A percentile compares a stretch with the other conserved stretches of the same genome.
phyloP scores from a whole-genome alignment of 2,329 filamentous ascomycete species.

The Mycosphaerella arachidis region DNA sequence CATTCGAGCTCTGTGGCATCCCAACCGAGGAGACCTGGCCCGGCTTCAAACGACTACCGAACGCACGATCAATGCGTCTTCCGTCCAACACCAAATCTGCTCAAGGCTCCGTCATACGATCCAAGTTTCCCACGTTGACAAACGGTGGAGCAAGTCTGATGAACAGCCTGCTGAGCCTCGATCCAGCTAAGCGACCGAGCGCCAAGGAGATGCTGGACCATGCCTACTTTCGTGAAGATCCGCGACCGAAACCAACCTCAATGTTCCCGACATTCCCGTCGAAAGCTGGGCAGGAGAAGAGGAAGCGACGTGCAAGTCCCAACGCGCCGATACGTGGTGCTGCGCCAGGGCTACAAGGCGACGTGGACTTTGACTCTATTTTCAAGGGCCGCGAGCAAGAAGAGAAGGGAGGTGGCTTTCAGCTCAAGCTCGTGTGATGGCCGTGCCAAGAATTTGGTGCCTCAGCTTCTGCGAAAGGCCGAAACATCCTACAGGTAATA shows the following conservation, averaged over 20 bases:
- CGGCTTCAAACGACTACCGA: conserved; percentile 77
- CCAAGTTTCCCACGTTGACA: conserved; percentile 78
- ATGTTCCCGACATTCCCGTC: conserved; percentile 97
- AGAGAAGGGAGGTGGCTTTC: conserved; percentile 47
- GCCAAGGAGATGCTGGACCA: conserved; percentile 72
- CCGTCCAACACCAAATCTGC: conserved; percentile 43
- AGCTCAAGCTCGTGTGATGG: conserved; percentile 29
- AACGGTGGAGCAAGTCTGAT: conserved; percentile 68
- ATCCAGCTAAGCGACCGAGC: conserved; percentile 66
- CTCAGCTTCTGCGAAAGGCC: too few species aligned
- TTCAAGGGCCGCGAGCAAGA: conserved; percentile 48
- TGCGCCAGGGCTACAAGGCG: conserved; percentile 31
- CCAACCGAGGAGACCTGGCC: conserved; percentile 83
- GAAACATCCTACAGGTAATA: too few species aligned
- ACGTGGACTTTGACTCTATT: conserved; percentile 47
- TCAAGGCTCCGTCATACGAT: conserved; percentile 55
- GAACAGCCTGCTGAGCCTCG: conserved; percentile 63
- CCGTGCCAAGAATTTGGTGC: too few species aligned
- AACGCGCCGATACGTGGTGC: conserved; percentile 75
- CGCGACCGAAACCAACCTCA: conserved; percentile 79
- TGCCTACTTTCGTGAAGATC: conserved; percentile 82
- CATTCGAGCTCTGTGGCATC: conserved; percentile 84
- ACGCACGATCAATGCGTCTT: conserved; percentile 73
- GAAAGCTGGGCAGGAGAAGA: conserved; percentile 85
- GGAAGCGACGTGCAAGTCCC: conserved; percentile 67